A percentile compares a stretch with the other conserved stretches of the same genome.
phyloP scores from a whole-genome alignment of 495 filamentous ascomycete genomes.

The Penicillium paxilli region DNA sequence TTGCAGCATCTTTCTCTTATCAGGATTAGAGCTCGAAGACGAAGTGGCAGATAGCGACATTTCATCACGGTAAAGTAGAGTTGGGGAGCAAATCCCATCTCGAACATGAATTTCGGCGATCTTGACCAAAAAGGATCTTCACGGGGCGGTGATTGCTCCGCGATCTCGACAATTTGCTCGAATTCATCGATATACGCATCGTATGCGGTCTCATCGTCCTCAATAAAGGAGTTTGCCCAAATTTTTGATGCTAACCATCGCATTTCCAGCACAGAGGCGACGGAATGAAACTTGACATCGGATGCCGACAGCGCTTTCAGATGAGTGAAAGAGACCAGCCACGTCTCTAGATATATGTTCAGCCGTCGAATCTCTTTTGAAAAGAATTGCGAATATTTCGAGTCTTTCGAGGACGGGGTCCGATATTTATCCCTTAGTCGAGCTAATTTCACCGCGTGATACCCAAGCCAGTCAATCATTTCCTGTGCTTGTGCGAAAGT shows the following conservation, averaged over 20 bases:
- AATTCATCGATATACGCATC: slow-evolving; percentile 3
- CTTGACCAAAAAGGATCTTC: background rate
- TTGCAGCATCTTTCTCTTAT: background rate
- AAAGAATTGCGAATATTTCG: background rate
- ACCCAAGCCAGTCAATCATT: background rate
- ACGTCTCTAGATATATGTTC: background rate
- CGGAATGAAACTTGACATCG: background rate
- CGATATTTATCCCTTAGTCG: background rate
- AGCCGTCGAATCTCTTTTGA: background rate
- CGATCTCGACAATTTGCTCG: slow-evolving; percentile 3
- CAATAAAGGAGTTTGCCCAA: background rate
- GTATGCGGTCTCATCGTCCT: background rate
- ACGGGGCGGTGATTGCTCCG: background rate
- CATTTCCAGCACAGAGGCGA: background rate
- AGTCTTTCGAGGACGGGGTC: background rate
- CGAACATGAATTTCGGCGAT: slow-evolving; percentile 3
- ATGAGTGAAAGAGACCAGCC: background rate
- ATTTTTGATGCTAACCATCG: slow-evolving; percentile 6
- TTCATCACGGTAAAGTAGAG: slow-evolving; percentile 4
- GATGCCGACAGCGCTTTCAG: background rate
- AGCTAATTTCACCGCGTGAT: background rate
- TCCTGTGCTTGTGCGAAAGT: slow-evolving; percentile 1
- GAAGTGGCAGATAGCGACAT: slow-evolving; percentile 4
- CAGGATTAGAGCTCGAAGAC: background rate
- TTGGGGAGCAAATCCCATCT: slow-evolving; percentile 1